These are phyloP conservation scores for Exophiala oligosperma DNA, from an alignment of 2,329 filamentous ascomycete genomes.

Conservation along the genomic window DNA sequence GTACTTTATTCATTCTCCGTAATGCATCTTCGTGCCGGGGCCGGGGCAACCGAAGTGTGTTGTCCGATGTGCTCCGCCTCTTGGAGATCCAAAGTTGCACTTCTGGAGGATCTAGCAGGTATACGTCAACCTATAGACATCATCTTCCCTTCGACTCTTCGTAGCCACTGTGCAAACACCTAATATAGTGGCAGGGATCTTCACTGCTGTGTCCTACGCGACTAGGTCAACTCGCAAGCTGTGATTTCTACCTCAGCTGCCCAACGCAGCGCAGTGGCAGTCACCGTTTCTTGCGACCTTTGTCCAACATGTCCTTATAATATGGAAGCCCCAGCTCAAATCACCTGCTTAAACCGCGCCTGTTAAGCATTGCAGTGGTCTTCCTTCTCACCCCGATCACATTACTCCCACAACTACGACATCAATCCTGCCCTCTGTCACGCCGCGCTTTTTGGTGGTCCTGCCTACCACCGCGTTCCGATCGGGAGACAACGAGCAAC, in stretches of 20 bases:
- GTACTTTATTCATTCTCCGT: too few relatives aligned
- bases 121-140: background rate
- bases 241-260: background rate
- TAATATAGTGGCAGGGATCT: too few relatives aligned
- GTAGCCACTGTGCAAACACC: too few relatives aligned
- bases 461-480: too few relatives aligned
- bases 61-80: background rate
- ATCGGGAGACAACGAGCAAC: too few relatives aligned
- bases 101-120: background rate
- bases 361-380: too few relatives aligned
- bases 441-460: too few relatives aligned
- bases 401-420: too few relatives aligned
- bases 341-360: background rate
- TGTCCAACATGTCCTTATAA: slow-evolving; percentile 3
- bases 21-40: background rate
- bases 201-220: too few relatives aligned
- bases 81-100: background rate
- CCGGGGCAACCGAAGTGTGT: background rate
- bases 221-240: background rate
- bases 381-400: too few relatives aligned
- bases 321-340: background rate
- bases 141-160: too few relatives aligned
- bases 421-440: too few relatives aligned
- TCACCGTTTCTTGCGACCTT: background rate
- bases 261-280: background rate